These are phyloP conservation scores for Brassica hybrid DNA, from an alignment of 441 rosid genomes.

Conservation along the genomic window DNA sequence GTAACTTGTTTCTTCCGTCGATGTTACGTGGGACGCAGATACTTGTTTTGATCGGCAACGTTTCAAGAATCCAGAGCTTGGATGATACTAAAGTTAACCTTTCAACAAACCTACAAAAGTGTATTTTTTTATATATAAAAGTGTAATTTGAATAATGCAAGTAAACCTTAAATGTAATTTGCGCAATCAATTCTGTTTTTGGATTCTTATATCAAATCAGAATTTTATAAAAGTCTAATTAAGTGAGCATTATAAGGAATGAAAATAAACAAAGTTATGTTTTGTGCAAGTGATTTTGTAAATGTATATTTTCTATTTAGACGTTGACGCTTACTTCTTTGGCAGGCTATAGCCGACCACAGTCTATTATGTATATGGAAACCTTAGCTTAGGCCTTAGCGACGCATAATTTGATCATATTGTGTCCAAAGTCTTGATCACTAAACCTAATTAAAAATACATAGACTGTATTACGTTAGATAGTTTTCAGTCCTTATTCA, in stretches of 20 bases:
- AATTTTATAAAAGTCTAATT: background rate
- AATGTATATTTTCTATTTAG: background rate
- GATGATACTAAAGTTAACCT: conserved; percentile 7
- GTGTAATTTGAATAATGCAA: background rate
- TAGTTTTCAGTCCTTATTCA: background rate
- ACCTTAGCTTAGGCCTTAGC: background rate
- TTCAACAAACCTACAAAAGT: conserved; percentile 19
- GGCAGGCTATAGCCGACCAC: background rate
- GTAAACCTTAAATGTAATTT: background rate
- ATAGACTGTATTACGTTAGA: background rate
- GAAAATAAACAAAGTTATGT: background rate
- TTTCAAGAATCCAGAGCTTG: conserved; percentile 10
- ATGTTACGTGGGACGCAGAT: conserved; percentile 25
- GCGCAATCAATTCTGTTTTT: conserved; percentile 3
- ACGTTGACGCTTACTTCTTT: background rate
- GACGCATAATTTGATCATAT: background rate
- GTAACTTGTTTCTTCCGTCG: conserved; percentile 31
- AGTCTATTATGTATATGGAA: background rate
- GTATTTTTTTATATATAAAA: background rate
- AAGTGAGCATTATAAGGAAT: background rate
- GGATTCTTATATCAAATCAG: conserved; percentile 5
- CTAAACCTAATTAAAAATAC: background rate
- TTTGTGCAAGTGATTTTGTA: conserved; percentile 1
- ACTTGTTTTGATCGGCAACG: conserved; percentile 21
- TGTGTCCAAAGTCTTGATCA: background rate